These are phyloP conservation scores for Sarcocystis neurona DNA, from an alignment of 169 alveolate genomes.

Conservation along the genomic window DNA sequence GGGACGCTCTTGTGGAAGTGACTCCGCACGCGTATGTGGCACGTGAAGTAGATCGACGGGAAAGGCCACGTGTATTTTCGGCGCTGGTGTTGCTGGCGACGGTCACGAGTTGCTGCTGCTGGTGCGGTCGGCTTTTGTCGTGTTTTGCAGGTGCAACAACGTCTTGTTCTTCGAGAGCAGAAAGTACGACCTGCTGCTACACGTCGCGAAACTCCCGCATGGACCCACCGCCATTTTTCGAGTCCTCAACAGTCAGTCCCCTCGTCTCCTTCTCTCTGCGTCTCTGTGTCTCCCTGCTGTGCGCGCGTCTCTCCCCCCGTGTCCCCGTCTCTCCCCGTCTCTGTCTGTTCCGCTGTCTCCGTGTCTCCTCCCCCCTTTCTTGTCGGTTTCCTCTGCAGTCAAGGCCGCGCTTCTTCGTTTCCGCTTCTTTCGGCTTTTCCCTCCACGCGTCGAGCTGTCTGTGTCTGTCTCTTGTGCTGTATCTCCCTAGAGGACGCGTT, in stretches of 20 bases:
- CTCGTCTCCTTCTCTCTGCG: not conserved
- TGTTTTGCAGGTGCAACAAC: slow-evolving; percentile 41
- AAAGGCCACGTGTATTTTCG: too few relatives aligned
- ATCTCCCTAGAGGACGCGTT: too few relatives aligned
- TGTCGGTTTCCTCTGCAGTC: too few relatives aligned
- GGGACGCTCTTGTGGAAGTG: too few relatives aligned
- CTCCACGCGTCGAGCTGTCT: too few relatives aligned
- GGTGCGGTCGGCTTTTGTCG: too few relatives aligned
- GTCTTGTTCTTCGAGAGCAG: slow-evolving; percentile 23
- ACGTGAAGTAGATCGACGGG: too few relatives aligned
- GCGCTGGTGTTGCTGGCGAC: too few relatives aligned
- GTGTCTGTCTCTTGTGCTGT: not conserved
- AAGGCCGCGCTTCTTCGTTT: too few relatives aligned
- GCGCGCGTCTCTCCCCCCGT: not conserved
- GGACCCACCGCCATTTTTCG: slow-evolving; percentile 94
- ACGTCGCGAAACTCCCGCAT: slow-evolving; percentile 91
- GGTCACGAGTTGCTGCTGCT: too few relatives aligned
- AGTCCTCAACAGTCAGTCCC: slow-evolving; percentile 76
- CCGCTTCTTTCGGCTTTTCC: not conserved
- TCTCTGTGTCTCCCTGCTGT: not conserved
- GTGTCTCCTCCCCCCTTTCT: too few relatives aligned
- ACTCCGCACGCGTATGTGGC: too few relatives aligned
- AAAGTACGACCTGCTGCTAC: slow-evolving; percentile 84
- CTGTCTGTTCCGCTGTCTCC: not conserved
- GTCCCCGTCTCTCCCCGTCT: not conserved